Evolutionary conservation across 176 grass and related monocot species (phyloP), one percentile per base, ranked within the genome.

Genomic region (Carex cristatella): DNA sequence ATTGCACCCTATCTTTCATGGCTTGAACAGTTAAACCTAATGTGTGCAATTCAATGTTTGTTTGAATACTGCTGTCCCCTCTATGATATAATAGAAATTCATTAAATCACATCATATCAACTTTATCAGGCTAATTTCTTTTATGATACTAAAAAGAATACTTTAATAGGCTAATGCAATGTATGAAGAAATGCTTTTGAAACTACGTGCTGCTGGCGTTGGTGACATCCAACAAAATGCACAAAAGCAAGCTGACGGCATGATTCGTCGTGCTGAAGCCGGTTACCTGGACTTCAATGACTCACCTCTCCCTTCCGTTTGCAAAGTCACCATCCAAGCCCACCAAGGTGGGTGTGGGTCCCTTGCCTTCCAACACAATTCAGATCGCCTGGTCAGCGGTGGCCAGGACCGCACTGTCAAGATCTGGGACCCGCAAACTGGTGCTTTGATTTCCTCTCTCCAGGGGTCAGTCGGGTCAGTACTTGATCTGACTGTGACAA

Each of bases 281-380:
- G 95, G 93, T 51, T 94, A 94, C 82, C 74, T 89, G 7, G 86
- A 89, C 53, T 46, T 89, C 63, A 66, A 81, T 11, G 91, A 94
- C 77, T 81, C 91, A 86, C 65, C 86, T 81, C 57, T 98, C 79
- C 93, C 95, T 67, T 98, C 95, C 79, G 65, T 85, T 73, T 91
- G 86, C 86, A 93, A 86, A 82, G 78, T 89, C 85, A 92, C 85
- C 32, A 87, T 98, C 48, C 95, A 85, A 86, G 89, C 93, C 86
- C 95, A 98, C 90, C 92, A 98, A 76, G 95, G 93, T 83, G 95
- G 91, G 59, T 98, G 95, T 57, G 93, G 91, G 79, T 89, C 93
- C 44, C 86, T 95, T 77, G 57, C 88, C 35, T 98, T 98, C 81
- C 73, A 94, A 65, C 85, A 93, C 86, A 98, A 92, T 83, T 92